A percentile compares a stretch with the other conserved stretches of the same genome.
These are phyloP conservation scores for Penicillium polonicum DNA, from an alignment of 2,329 filamentous ascomycete species.

Conservation along the genomic window DNA sequence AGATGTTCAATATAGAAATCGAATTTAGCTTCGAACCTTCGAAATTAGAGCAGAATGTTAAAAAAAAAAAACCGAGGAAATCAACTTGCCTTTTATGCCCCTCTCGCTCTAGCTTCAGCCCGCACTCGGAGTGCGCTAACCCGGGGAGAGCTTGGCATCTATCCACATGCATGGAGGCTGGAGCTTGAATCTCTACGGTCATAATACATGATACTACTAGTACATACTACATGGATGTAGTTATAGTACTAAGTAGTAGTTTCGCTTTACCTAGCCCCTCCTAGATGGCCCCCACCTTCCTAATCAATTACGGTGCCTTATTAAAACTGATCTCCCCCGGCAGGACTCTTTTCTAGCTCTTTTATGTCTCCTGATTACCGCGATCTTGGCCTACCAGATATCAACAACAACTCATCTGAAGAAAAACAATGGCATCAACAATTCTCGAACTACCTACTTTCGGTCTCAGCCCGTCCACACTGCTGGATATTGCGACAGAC, in stretches of 20 bases:
- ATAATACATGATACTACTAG: neutral
- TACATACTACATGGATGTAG: neutral
- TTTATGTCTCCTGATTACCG: too few species aligned
- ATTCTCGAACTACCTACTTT: neutral
- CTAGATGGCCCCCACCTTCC: neutral
- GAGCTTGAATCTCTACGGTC: neutral
- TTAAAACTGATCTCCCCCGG: neutral
- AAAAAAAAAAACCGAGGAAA: neutral
- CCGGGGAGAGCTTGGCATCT: conserved; percentile 20
- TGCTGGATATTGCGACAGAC: neutral
- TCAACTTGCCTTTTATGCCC: conserved; percentile 5
- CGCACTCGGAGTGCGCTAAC: conserved; percentile 26
- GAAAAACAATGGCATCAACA: neutral
- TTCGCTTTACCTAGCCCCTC: neutral
- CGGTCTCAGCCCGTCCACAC: neutral
- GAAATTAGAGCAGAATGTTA: neutral
- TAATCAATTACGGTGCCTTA: neutral
- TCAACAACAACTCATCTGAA: neutral
- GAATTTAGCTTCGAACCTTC: neutral
- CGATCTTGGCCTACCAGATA: neutral
- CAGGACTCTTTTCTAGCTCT: neutral
- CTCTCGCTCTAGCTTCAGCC: conserved; percentile 20
- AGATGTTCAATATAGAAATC: neutral
- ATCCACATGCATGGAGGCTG: neutral
- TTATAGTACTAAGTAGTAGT: neutral